A percentile compares a stretch with the other conserved stretches of the same genome.
Conservation (phyloP, 768 basidiomycete species). For the Neoboletus subvelutipes region DNA sequence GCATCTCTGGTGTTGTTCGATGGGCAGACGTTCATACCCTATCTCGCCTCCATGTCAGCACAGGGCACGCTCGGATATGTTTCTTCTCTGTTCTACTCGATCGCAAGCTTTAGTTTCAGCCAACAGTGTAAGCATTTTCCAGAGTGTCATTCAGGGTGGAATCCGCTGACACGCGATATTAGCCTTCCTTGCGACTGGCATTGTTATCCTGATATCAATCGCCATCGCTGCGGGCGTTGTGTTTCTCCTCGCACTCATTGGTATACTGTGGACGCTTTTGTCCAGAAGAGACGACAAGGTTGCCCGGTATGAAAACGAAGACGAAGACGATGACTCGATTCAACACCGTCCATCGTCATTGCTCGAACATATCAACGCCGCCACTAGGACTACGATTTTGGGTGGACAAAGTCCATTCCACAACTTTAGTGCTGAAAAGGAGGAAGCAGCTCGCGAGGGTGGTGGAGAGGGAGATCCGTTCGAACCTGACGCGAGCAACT, state of each 20-base stretch:
- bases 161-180: slow-evolving; percentile 7
- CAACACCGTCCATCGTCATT: slow-evolving; percentile 84
- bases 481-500: slow-evolving; percentile 74
- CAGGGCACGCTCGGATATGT: slow-evolving; percentile 70
- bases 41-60: slow-evolving; percentile 64
- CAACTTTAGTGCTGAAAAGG: slow-evolving; percentile 49
- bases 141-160: background rate
- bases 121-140: slow-evolving; percentile 55
- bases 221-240: slow-evolving; percentile 94
- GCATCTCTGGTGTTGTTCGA: slow-evolving; percentile 88
- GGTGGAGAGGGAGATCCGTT: slow-evolving; percentile 50
- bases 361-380: slow-evolving; percentile 88
- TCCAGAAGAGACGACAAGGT: slow-evolving; percentile 75
- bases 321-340: slow-evolving; percentile 73
- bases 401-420: slow-evolving; percentile 46
- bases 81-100: slow-evolving; percentile 80
- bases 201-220: slow-evolving; percentile 96
- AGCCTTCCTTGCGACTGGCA: slow-evolving; percentile 88
- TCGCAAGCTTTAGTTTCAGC: slow-evolving; percentile 71
- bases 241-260: slow-evolving; percentile 80
- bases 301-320: slow-evolving; percentile 63
- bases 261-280: slow-evolving; percentile 88
- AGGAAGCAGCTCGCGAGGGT: slow-evolving; percentile 43
- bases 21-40: slow-evolving; percentile 79
- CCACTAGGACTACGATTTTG: slow-evolving; percentile 80